Percentiles rank a stretch among this genome's conserved stretches.
Evolutionary conservation across 768 basidiomycete species (phyloP).

Genomic region (Scleroderma bovista): DNA sequence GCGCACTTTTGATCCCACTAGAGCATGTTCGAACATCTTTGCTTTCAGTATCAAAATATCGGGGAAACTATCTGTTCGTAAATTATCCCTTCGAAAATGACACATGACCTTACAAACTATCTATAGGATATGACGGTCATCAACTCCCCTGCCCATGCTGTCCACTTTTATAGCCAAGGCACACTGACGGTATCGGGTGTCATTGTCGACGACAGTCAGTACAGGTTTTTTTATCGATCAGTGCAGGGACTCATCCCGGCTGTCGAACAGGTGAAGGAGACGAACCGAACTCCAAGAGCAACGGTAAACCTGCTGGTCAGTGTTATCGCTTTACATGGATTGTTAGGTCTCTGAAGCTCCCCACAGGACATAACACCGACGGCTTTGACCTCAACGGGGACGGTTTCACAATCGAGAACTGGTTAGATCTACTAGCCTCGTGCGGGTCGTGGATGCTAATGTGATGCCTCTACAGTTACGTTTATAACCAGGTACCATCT

Average conservation of each 20-base stretch:
- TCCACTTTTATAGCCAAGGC: constrained; percentile 25
- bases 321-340: neutral
- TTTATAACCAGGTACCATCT: constrained; percentile 20
- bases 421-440: constrained; percentile 9
- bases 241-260: neutral
- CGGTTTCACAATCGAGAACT: constrained; percentile 26
- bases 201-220: constrained; percentile 53
- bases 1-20: too few species aligned
- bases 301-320: constrained; percentile 42
- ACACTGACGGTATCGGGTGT: constrained; percentile 39
- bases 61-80: constrained; percentile 32
- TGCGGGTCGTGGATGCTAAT: neutral
- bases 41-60: constrained; percentile 31
- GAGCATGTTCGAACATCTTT: too few species aligned
- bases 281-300: constrained; percentile 45
- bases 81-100: neutral
- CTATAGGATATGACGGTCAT: constrained; percentile 33
- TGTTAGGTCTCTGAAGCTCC: neutral
- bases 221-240: neutral
- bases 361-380: constrained; percentile 44
- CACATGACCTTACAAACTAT: neutral
- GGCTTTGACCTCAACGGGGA: constrained; percentile 42
- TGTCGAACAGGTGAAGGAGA: constrained; percentile 44
- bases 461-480: constrained; percentile 6
- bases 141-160: constrained; percentile 36